Conservation (phyloP, 176 grass and related monocot species). For the Pontederia crassipes region DNA sequence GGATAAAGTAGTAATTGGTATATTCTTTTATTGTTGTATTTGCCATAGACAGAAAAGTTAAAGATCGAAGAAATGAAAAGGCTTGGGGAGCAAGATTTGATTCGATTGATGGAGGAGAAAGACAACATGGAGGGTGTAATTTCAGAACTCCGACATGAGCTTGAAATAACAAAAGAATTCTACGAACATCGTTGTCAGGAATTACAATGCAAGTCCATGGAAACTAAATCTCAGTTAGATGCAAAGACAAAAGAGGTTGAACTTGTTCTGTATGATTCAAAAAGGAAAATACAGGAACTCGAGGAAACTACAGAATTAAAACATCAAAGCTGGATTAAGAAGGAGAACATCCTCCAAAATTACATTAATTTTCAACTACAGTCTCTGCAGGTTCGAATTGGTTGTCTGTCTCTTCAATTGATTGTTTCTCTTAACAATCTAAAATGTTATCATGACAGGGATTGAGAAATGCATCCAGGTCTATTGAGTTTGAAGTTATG, state of each 20-base stretch:
- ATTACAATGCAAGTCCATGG: slow-evolving; percentile 4
- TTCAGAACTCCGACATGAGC: slow-evolving; percentile 6
- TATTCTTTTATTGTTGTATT: background rate
- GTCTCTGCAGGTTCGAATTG: slow-evolving; percentile 12
- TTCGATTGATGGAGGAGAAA: slow-evolving; percentile 10
- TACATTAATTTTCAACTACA: slow-evolving; percentile 8
- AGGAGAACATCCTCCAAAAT: slow-evolving; percentile 7
- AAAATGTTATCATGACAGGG: background rate
- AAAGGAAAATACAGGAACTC: slow-evolving; percentile 16
- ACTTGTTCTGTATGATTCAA: slow-evolving; percentile 8
- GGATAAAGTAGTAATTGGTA: background rate
- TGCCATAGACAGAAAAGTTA: slow-evolving; percentile 7
- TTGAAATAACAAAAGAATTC: background rate
- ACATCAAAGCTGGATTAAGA: slow-evolving; percentile 8
- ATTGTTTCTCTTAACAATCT: no score
- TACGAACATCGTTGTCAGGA: slow-evolving; percentile 10
- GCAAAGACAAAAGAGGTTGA: slow-evolving; percentile 20
- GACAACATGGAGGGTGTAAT: background rate
- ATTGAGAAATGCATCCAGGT: background rate
- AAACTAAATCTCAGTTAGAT: slow-evolving; percentile 5
- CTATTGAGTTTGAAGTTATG: slow-evolving; percentile 1
- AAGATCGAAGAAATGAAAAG: slow-evolving; percentile 9
- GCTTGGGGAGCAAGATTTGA: background rate
- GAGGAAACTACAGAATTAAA: slow-evolving; percentile 13
- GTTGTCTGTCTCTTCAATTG: background rate